Percentiles rank a stretch among this genome's conserved stretches.
Conservation (phyloP, 495 filamentous ascomycete genomes). For the Penicillium antarcticum region DNA sequence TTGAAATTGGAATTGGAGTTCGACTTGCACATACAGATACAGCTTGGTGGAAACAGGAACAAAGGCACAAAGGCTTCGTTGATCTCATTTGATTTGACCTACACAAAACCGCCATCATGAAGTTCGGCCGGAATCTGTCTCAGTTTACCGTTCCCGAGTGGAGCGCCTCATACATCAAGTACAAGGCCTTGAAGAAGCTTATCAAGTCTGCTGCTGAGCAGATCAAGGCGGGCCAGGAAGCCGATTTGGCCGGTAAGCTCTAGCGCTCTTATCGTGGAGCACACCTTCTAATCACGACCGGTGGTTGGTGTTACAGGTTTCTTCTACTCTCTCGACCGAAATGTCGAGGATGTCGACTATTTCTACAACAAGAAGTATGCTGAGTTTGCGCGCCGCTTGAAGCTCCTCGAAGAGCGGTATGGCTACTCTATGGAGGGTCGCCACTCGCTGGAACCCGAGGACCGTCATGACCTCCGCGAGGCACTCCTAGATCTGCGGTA, state of each 20-base stretch:
- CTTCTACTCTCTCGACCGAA: slow-evolving; percentile 90
- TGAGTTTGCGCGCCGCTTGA: slow-evolving; percentile 76
- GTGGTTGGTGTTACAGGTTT: slow-evolving; percentile 59
- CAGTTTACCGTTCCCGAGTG: slow-evolving; percentile 97
- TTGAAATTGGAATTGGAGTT: not conserved
- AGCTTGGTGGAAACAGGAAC: not conserved
- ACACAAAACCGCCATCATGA: slow-evolving; percentile 52
- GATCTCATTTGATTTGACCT: not conserved
- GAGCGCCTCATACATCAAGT: slow-evolving; percentile 90
- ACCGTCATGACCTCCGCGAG: slow-evolving; percentile 82
- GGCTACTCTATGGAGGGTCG: slow-evolving; percentile 52
- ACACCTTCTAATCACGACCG: slow-evolving; percentile 11
- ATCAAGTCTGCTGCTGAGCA: slow-evolving; percentile 72
- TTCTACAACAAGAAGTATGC: slow-evolving; percentile 95
- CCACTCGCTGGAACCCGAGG: slow-evolving; percentile 63
- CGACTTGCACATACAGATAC: not conserved
- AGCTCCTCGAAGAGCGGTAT: slow-evolving; percentile 81
- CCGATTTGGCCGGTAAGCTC: slow-evolving; percentile 71
- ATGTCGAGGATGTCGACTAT: slow-evolving; percentile 89
- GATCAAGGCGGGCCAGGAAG: slow-evolving; percentile 62
- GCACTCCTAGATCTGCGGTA: slow-evolving; percentile 83
- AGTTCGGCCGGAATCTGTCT: slow-evolving; percentile 79
- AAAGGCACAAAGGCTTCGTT: no score
- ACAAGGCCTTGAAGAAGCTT: slow-evolving; percentile 92
- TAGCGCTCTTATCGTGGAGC: not conserved